Evolutionary conservation across 345 rosid genomes (phyloP).

Genomic region (Syzygium aromaticum): DNA sequence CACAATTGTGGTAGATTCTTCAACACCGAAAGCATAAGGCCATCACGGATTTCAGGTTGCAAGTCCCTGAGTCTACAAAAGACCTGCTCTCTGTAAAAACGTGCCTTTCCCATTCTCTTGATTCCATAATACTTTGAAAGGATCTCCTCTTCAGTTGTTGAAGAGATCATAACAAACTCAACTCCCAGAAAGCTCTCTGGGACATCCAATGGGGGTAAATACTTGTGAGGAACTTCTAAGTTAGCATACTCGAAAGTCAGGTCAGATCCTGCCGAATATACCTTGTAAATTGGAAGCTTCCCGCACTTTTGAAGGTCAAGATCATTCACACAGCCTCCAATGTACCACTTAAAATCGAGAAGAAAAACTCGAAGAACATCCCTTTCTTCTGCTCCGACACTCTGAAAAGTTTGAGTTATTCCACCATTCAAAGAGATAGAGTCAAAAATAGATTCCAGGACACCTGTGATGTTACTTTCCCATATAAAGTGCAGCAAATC

Average conservation of each 20-base stretch:
- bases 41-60: slow-evolving; percentile 69
- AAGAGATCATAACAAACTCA: slow-evolving; percentile 52
- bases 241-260: slow-evolving; percentile 52
- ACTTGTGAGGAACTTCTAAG: slow-evolving; percentile 66
- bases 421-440: slow-evolving; percentile 35
- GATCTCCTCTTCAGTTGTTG: slow-evolving; percentile 56
- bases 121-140: slow-evolving; percentile 59
- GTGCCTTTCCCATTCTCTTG: slow-evolving; percentile 70
- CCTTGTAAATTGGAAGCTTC: slow-evolving; percentile 65
- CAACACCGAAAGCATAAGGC: slow-evolving; percentile 71
- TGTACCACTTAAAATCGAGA: slow-evolving; percentile 79
- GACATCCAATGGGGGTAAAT: slow-evolving; percentile 63
- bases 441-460: slow-evolving; percentile 65
- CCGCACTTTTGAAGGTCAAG: slow-evolving; percentile 50
- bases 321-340: slow-evolving; percentile 39
- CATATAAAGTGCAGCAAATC: slow-evolving; percentile 63
- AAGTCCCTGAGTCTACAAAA: slow-evolving; percentile 47
- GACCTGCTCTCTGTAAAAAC: slow-evolving; percentile 64
- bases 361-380: slow-evolving; percentile 71
- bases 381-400: slow-evolving; percentile 53
- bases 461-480: slow-evolving; percentile 56
- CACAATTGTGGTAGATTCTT: slow-evolving; percentile 78
- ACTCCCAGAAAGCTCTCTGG: slow-evolving; percentile 56
- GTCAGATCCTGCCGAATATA: slow-evolving; percentile 35
- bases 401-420: slow-evolving; percentile 19